Evolutionary conservation across 23 red algal species (phyloP), one percentile per base, ranked within the genome.

Genomic region (Porphyridium purpureum): DNA sequence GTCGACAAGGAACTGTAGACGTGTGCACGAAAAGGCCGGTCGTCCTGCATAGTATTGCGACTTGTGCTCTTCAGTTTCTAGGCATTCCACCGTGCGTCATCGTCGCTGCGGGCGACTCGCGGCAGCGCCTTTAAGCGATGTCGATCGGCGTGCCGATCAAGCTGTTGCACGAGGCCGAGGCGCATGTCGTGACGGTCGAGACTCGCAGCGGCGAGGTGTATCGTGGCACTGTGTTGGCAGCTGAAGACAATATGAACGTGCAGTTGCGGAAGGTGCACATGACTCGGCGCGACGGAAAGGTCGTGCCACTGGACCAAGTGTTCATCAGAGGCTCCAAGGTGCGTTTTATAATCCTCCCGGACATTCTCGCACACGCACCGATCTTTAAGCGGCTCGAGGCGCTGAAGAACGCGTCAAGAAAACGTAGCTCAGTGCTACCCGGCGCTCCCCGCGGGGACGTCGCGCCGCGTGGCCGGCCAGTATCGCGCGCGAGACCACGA

Each of bases 231-330:
- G 50, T 94, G 9, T 35, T 61, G 6, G 35, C 72, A 19, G 88
- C 75, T 3, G 76, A 82, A 21, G 76, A 83, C 60, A 78, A 68
- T 44, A 94, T 94, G 88, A 94, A 94, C 59, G 66, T 83, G 42
- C 69, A 73, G 31, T 31, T 94, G 7, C 68, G 71, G 27, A 53
- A 69, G 21, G 76, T 66, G 65, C 66, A 69, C 4, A 46, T 46
- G 29, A 92, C 83, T 9, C 54, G 83, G 41, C 52, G 74, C 1
- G 83, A 92, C 52, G 83, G 83, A 21, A 65, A 69, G 29, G 80
- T 94, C 1, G 52, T 57, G 6, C 47, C 52, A 27, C 33, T 82
- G 33, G 57, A 66, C 24, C 76, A 82, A 33, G 78, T 94, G 2
- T 83, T 94, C 35, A 74, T 94, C 36, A 41, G 88, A 31, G 88